These are phyloP conservation scores for Fusarium mangiferae DNA, from an alignment of 2,329 filamentous ascomycete genomes.

Conservation along the genomic window DNA sequence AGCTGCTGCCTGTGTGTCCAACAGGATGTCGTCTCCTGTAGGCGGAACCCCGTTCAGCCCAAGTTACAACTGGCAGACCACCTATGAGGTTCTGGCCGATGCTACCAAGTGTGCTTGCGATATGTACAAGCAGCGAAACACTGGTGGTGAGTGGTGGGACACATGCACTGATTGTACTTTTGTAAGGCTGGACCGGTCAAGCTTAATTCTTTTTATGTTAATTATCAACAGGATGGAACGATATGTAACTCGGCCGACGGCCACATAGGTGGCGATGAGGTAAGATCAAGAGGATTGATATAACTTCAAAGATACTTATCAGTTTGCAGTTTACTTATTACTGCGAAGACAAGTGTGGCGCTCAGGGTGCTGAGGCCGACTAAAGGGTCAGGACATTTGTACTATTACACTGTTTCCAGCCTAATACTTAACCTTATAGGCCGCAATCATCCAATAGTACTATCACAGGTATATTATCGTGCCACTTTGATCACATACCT, in stretches of 20 bases:
- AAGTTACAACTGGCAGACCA: neutral
- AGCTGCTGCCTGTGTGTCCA: neutral
- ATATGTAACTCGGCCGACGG: neutral
- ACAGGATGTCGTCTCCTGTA: neutral
- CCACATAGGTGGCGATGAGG: neutral
- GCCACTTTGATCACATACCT: no score
- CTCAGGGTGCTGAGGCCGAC: neutral
- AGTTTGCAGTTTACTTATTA: neutral
- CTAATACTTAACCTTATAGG: no score
- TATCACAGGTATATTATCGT: no score
- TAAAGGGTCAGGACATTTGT: neutral
- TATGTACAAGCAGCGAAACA: neutral
- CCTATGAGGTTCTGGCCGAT: neutral
- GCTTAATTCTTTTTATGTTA: neutral
- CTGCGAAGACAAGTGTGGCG: neutral
- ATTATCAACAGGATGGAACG: neutral
- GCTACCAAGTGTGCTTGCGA: neutral
- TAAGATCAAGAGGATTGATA: rapidly evolving
- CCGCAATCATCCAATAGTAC: no score
- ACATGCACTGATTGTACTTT: neutral
- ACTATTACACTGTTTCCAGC: no score
- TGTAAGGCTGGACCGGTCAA: neutral
- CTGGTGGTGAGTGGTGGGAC: neutral
- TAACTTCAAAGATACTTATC: rapidly evolving
- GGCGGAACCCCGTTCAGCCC: neutral